Evolutionary conservation across 208 protist species (phyloP), one percentile per base, ranked within the genome.

Genomic region (Leishmania guyanensis): DNA sequence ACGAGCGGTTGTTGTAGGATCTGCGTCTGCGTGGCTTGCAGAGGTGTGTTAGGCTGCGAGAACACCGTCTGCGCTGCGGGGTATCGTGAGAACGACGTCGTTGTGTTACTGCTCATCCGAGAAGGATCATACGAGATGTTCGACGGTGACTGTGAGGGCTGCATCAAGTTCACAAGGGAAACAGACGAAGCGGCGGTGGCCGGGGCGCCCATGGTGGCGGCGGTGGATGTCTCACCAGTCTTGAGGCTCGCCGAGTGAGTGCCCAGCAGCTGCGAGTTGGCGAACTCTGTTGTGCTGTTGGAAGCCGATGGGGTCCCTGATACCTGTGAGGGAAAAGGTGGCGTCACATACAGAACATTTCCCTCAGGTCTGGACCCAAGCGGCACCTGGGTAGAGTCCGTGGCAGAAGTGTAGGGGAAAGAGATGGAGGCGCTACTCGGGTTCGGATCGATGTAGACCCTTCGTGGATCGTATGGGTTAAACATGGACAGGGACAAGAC

Each of bases 231-330:
- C 5, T 81, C 82, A 4, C 48, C 71, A 65, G 69, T 74, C 68
- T 73, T 68, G 50, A 68, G 82, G 36, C 46, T 53, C 53, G 36
- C 76, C 22, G 60, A 39, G 20, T 84, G 75, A 20, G 69, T 8
- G 0, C 65, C 46, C 17, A 78, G 12, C 16, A 81, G 6, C 26
- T 75, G 82, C 36, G 69, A 78, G 65, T 81, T 85, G 10, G 76
- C 50, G n/a, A 76, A 85, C 48, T 85, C 82, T 5, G 72, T 81
- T 3, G 77, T 78, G 62, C 71, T 81, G 64, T 81, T 85, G 12
- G 82, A 85, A 5, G 82, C 60, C 12, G 82, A 81, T 20, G 77
- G n/a, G 54, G 75, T 78, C 64, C 50, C 68, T 29, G 76, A 60
- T 16, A 53, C 39, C n/a, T 64, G 77, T 8, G 36, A 60, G n/a